Conservation (phyloP, 225 moss, liverwort and hornwort genomes). For the Pleurozium schreberi region DNA sequence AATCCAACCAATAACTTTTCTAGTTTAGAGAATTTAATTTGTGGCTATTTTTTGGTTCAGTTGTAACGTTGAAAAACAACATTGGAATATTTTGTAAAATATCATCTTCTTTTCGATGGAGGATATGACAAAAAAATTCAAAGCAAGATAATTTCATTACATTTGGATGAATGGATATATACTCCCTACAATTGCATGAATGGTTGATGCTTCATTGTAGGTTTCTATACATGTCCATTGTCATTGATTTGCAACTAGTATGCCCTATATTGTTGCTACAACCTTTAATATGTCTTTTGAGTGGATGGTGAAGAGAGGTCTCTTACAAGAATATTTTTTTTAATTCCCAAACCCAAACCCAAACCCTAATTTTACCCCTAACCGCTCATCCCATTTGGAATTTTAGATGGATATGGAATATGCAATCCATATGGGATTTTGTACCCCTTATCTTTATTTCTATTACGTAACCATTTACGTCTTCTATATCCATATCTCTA, state of each 20-base stretch:
- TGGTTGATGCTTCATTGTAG: not conserved
- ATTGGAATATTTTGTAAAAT: not conserved
- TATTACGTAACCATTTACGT: no score
- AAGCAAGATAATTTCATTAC: not conserved
- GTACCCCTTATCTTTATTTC: no score
- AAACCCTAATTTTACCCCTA: no score
- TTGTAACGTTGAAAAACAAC: not conserved
- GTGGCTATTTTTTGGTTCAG: not conserved
- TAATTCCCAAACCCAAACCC: no score
- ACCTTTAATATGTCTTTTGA: no score
- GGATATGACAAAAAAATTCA: not conserved
- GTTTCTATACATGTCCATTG: not conserved
- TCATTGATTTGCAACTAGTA: not conserved
- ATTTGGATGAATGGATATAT: not conserved
- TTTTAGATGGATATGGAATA: no score
- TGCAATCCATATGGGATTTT: no score
- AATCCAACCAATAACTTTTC: rapidly evolving
- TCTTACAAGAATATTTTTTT: no score
- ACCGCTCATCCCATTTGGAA: no score
- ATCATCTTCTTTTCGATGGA: not conserved
- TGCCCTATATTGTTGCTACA: not conserved
- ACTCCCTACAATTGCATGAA: not conserved
- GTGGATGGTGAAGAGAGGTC: no score
- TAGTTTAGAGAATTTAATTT: not conserved
- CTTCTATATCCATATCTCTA: no score